phyloP scores from a whole-genome alignment of 768 basidiomycete genomes.

The Leccinum obscurum region DNA sequence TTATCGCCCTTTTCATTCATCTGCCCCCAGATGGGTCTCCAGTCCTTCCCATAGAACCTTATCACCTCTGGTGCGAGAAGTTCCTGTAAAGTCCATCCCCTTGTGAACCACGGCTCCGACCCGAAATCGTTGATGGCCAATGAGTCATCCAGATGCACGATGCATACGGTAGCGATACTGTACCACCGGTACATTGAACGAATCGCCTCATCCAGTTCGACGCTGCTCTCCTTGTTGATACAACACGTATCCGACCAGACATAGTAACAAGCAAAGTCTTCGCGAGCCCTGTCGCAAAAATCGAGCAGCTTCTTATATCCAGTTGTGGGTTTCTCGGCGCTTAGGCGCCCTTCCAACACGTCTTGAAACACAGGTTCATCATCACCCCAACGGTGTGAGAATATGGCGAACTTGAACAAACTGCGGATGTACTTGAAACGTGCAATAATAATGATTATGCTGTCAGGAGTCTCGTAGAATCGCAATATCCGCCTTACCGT shows the following conservation, averaged over 20 bases:
- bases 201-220: constrained; percentile 33
- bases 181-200: constrained; percentile 33
- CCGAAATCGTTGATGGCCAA: constrained; percentile 9
- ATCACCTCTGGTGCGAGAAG: constrained; percentile 17
- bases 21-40: constrained; percentile 16
- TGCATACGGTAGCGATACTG: constrained; percentile 21
- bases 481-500: constrained; percentile 1
- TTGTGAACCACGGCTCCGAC: constrained; percentile 23
- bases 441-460: background rate
- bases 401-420: constrained; percentile 19
- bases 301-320: constrained; percentile 20
- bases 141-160: constrained; percentile 22
- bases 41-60: constrained; percentile 20
- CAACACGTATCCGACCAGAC: constrained; percentile 30
- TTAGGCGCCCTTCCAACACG: background rate
- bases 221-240: constrained; percentile 28
- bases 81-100: constrained; percentile 25
- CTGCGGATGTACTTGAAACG: constrained; percentile 8
- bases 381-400: constrained; percentile 25
- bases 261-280: constrained; percentile 19
- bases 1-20: constrained; percentile 10
- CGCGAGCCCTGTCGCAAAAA: constrained; percentile 18
- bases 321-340: constrained; percentile 1
- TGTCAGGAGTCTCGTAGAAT: background rate
- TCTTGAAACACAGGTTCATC: constrained; percentile 19